Base-by-base conservation (phyloP, 2,329 filamentous ascomycete genomes). In the Hypoxylon rubiginosum region DNA sequence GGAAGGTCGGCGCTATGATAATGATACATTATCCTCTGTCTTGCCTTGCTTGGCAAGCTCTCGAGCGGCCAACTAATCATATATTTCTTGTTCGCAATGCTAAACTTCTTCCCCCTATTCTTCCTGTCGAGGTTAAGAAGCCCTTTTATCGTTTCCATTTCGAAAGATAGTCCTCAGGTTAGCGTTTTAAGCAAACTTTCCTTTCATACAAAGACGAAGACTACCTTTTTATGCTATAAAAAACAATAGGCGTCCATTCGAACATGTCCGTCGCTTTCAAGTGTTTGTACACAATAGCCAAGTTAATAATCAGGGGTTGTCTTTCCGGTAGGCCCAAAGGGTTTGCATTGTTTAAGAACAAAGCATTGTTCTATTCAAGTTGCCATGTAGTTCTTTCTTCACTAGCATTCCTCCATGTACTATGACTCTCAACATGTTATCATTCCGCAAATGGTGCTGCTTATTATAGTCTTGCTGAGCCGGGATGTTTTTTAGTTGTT, bases 101-200 rank as follows among this genome's bases (percentile, higher is more conserved):
- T 62, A 19, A 39, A 24, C n/a, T n/a, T 32, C 21, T 48, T 51
- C 19, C 65, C 46, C 15, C 56, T 66, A 10, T 48, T 51, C 19
- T 66, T 50, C 15, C 56, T 66, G 10, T 66, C 61, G 6, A 54
- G 62, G 15, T 9, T 48, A 10, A 67, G 30, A 34, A 59, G 28
- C 39, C 13, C 57, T 49, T 61, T 70, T 15, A 71, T 66, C n/a
- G 45, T 50, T n/a, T 70, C 65, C 72, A 74, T 73, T 30, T 45
- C 26, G 24, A 32, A 10, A 32, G 15, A 15, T n/a, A 7, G 9
- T 7, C n/a, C 6, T 28, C 10, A 3, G 13, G 2, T 28, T n/a
- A 21, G 5, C 24, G 6, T 1, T 13, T 48, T 5, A 7, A 11
- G 9, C 28, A 24, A 6, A 21, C 11, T 10, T 17, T 15, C 11